Base-by-base conservation (phyloP, 2,329 filamentous ascomycete genomes). In the Fusarium albosuccineum region DNA sequence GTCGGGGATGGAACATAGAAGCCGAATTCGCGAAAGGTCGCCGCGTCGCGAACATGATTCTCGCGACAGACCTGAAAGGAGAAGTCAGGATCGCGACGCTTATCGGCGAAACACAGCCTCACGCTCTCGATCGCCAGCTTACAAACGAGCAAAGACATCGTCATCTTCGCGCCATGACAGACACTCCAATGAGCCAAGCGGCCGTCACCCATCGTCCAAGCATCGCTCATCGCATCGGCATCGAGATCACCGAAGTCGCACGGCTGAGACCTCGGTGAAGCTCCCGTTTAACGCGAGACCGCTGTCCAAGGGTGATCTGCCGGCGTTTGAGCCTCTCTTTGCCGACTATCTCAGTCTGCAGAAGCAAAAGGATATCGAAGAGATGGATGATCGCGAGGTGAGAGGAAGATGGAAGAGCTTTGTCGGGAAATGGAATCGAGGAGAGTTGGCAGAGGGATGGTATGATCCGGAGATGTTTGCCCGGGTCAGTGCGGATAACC, bases 391-490 rank as follows among this genome's bases (percentile, higher is more conserved):
- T 66, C 85, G 87, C n/a, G 94, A 97, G 76, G 80, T 89, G 1
- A 91, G 86, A 67, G 94, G 94, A 2, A 84, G 95, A 57, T 99
- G 95, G 94, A 97, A 97, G 85, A 95, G 93, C 76, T 99, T 98
- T 73, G 78, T 95, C 11, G 85, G 87, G 5, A 95, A 94, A 83
- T 99, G 96, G 95, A 99, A 99, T 81, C 87, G 89, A 72, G 91
- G 90, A 75, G 92, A 95, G 80, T 83, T 98, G 66, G 91, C 92
- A 5, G 91, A 95, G 78, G 93, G 93, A 46, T 99, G 95, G 95
- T 99, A 98, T 79, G 93, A 97, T 74, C 92, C 94, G 8, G 86
- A 86, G 60, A 92, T 89, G 67, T 88, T 92, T 64, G 70, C 73
- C 36, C 74, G 77, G 26, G 77, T 80, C 9, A 67, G 76, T 30